Conservation (phyloP, 208 protist species). For the Trypanosoma platydactyli region DNA sequence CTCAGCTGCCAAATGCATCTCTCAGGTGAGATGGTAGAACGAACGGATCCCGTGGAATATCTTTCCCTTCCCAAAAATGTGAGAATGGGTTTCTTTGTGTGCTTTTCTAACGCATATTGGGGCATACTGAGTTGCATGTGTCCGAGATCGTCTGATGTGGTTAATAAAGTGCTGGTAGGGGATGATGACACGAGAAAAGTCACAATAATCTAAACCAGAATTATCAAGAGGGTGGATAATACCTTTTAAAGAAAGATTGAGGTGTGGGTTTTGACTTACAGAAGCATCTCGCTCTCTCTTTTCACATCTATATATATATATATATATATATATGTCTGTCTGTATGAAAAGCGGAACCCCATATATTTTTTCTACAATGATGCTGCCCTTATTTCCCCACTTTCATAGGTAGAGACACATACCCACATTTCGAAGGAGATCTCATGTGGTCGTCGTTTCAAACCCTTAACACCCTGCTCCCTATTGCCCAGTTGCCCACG, state of each 20-base stretch:
- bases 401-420: background rate
- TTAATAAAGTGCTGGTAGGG: background rate
- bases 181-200: too few relatives aligned
- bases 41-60: slow-evolving; percentile 1
- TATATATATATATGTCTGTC: too few relatives aligned
- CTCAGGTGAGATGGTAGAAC: background rate
- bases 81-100: slow-evolving; percentile 14
- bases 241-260: too few relatives aligned
- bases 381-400: slow-evolving; percentile 9
- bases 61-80: slow-evolving; percentile 17
- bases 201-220: too few relatives aligned
- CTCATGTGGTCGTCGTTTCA: background rate
- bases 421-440: background rate
- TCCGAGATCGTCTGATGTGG: slow-evolving; percentile 11
- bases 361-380: too few relatives aligned
- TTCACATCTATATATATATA: too few relatives aligned
- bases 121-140: slow-evolving; percentile 6
- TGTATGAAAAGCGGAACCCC: too few relatives aligned
- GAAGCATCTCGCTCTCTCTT: too few relatives aligned
- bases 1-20: slow-evolving; percentile 1
- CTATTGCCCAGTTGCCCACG: slow-evolving; percentile 36
- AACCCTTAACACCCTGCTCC: slow-evolving; percentile 38
- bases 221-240: too few relatives aligned
- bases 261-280: too few relatives aligned
- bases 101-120: slow-evolving; percentile 23